Evolutionary conservation across 257 asterid species (phyloP).

Genomic region (Plantago ovata): DNA sequence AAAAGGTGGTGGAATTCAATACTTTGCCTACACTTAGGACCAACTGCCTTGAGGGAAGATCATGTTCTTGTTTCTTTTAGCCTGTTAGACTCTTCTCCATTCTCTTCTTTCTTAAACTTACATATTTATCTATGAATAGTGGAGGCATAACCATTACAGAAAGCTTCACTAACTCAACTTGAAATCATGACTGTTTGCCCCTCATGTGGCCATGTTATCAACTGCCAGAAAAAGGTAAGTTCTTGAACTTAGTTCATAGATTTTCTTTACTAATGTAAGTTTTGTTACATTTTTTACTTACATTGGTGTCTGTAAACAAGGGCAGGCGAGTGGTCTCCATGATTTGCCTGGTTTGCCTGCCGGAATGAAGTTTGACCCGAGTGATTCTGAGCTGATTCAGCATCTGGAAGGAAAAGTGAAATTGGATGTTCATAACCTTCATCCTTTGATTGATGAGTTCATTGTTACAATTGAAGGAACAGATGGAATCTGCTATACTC

Average conservation of each 20-base stretch:
- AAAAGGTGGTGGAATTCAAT: too few species aligned
- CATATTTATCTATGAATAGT: background rate
- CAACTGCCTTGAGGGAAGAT: too few species aligned
- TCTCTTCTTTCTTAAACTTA: too few species aligned
- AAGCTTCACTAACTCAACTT: background rate
- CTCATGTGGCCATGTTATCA: background rate
- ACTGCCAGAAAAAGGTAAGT: background rate
- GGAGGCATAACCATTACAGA: background rate
- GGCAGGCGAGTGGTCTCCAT: constrained; percentile 17
- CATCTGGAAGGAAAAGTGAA: constrained; percentile 52
- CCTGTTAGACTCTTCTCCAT: too few species aligned
- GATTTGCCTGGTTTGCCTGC: constrained; percentile 56
- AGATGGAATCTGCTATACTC: constrained; percentile 65
- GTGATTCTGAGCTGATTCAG: constrained; percentile 51
- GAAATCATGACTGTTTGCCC: constrained; percentile 1
- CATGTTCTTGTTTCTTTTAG: too few species aligned
- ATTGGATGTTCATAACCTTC: constrained; percentile 30
- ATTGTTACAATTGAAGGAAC: constrained; percentile 52
- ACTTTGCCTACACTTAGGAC: too few species aligned
- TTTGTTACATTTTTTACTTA: background rate
- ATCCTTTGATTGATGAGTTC: constrained; percentile 57
- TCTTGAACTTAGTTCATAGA: background rate
- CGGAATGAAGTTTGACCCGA: constrained; percentile 65
- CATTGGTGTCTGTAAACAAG: background rate
- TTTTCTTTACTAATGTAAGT: background rate